These are phyloP conservation scores for Alnus glutinosa DNA, from an alignment of 306 rosid genomes.

Conservation along the genomic window DNA sequence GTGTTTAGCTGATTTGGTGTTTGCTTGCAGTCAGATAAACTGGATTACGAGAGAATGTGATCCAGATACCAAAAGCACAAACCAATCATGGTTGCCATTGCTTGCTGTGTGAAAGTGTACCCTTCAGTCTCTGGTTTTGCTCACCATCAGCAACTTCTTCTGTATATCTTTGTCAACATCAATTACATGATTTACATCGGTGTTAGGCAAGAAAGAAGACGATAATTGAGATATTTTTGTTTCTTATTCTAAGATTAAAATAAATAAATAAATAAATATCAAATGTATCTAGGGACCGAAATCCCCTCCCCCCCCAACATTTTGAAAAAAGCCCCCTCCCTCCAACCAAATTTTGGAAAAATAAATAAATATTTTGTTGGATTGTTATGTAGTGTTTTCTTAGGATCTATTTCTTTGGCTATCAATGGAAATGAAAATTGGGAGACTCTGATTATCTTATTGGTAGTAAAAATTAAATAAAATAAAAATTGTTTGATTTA, in stretches of 20 bases:
- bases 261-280: no score
- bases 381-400: no score
- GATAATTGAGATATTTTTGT: background rate
- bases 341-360: no score
- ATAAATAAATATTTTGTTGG: no score
- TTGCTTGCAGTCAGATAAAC: constrained; percentile 85
- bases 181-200: background rate
- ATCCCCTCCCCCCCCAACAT: no score
- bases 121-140: constrained; percentile 15
- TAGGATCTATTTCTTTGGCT: no score
- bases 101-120: background rate
- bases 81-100: background rate
- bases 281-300: background rate
- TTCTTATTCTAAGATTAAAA: background rate
- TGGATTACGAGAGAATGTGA: constrained; percentile 82
- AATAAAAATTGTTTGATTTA: no score
- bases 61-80: background rate
- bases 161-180: background rate
- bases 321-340: no score
- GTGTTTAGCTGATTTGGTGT: background rate
- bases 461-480: no score
- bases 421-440: no score
- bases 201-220: background rate
- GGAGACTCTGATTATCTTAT: no score
- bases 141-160: background rate